Base-by-base conservation (phyloP, 768 basidiomycete genomes). In the Agaricus blazei region DNA sequence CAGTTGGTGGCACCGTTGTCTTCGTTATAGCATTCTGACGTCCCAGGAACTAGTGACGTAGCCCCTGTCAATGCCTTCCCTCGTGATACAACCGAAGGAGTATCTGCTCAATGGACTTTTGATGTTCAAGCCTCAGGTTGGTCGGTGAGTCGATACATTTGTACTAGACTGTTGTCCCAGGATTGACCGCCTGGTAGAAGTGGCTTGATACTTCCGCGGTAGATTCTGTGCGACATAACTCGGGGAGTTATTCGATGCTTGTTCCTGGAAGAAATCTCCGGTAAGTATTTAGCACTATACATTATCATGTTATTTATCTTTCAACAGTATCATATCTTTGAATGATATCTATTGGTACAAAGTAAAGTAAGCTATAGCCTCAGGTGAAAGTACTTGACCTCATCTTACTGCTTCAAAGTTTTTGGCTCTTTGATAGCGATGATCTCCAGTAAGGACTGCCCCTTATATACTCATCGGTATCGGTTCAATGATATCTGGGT, bases 321-420 rank as follows among this genome's bases (percentile, higher is more conserved):
- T n/a, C 12, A 2, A 44, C 61, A 82, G 78, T 19, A 78, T 85
- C 38, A 77, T 85, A 36, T 83, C 83, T 0, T 58, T 85, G 56
- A 85, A 84, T 58, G 79, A 80, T 7, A 74, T 79, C 6, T 85
- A 80, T 58, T 83, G 82, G 81, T 84, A 84, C 62, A 81, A 78
- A 59, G 70, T 71, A 61, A 83, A 82, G 82, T 81, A 59, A 58
- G 72, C 54, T 6, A 19, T 46, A 7, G 29, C 45, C 19, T 29
- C 36, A 28, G 44, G 4, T 38, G 43, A 11, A 3, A 29, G 34
- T 27, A 12, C 12, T 15, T 24, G 3, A 31, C 5, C 14, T 9
- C n/a, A 9, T 40, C 52, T 54, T 29, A 54, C 26, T 51, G 40
- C 5, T 27, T 37, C 34, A 9, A 29, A 82, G 82, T 66, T 81